Evolutionary conservation across 1,284 basidiomycete species (phyloP), one percentile per base, ranked within the genome.

Genomic region (Wallemia ichthyophaga): DNA sequence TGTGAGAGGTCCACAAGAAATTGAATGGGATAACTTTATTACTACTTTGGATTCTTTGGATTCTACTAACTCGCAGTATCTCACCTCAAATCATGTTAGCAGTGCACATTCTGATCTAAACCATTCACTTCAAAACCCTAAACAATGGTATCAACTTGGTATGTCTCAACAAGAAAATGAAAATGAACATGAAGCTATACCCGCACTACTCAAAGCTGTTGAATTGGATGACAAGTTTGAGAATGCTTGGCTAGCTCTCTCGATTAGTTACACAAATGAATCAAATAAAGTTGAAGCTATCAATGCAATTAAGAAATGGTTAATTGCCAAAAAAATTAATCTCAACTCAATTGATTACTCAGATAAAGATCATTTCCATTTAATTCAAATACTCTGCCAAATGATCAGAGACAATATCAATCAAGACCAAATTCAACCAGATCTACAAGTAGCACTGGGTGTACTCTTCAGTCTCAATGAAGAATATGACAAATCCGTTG

Each of bases 131-230:
- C 28, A 17, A 31, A 31, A 31, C 28, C 28, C 28, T 48, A 5
- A 71, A 32, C 82, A 82, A 5, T 99, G 92, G 92, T 89, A 79
- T 66, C 78, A 83, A 61, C 80, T 98, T 56, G 92, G 94, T 25
- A 81, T 99, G 56, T 92, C 88, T 71, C 94, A 98, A 68, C 92
- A 99, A 71, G 92, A 95, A 70, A 95, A 94, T 69, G 92, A 99
- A 69, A 80, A 91, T 24, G 92, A 99, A 71, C 76, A 78, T 24
- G 82, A 87, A 65, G 94, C 92, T 2, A 79, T 98, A 58, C 76
- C 81, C 57, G 94, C 92, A 0, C 75, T 99, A 25, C 75, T 77
- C 48, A 81, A 81, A 61, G 83, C 89, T 1, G 73, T 88, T 56
- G 79, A 84, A 64, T 76, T 96, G 23, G 83, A 94, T 63, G 80